Base-by-base conservation (phyloP, 2,329 filamentous ascomycete genomes). In the Stachybotrys chlorohalonatus region DNA sequence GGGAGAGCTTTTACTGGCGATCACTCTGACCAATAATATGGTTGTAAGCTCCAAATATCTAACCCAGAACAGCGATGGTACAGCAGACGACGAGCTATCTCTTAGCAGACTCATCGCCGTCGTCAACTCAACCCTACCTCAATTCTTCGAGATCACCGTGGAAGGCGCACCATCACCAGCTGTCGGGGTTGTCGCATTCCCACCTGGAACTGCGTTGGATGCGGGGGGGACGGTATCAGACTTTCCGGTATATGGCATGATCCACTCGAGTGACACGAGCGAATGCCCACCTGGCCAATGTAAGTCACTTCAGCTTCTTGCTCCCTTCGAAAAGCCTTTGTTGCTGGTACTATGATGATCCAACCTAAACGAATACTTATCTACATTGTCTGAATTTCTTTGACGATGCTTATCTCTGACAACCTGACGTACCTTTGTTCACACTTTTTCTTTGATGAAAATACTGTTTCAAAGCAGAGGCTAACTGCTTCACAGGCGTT, bases 321-420 rank as follows among this genome's bases (percentile, higher is more conserved):
- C 47, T 46, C 48, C 59, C 59, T 56, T 57, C 55, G 24, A 24
- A 24, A 24, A 24, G 24, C 46, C 52, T 54, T 24, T 24, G 24
- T 24, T 24, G 24, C 24, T 24, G 24, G 72, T 79, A 73, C 80
- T 78, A 87, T 91, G 93, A 96, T 97, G 92, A 96, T 79, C 73
- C 74, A 81, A 56, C 74, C 72, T 74, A 78, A 24, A 79, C 73
- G 81, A 95, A 94, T 90, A 92, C 92, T 97, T 97, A 97, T 96
- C 93, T 96, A 97, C 93, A 96, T 97, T 97, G 91, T 89, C 93
- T 92, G 93, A 95, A 87, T 75, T 76, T 72, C 80, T 81, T 75
- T 95, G 92, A 95, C 85, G 91, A 94, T 81, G 9, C 81, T 79
- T 78, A 78, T 82, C 84, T 91, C 87, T 93, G 86, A 93, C 85